Conservation (phyloP, 2,329 filamentous ascomycete species). For the Aspergillaceae sp. region DNA sequence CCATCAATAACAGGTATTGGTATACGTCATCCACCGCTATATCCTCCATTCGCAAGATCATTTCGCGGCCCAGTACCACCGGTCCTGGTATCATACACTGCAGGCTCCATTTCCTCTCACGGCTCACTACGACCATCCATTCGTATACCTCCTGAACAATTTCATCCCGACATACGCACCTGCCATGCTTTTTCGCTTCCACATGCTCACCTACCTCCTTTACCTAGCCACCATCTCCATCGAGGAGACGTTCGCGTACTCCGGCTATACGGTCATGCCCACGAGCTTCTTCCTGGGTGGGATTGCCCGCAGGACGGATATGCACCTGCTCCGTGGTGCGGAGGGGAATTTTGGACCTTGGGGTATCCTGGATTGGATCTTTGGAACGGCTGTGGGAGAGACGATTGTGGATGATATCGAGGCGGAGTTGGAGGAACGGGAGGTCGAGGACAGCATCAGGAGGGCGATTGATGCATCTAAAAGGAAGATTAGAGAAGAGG, state of each 20-base stretch:
- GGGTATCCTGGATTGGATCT: constrained; percentile 39
- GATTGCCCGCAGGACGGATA: constrained; percentile 50
- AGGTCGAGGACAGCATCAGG: constrained; percentile 24
- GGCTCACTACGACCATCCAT: constrained; percentile 54
- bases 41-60: constrained; percentile 53
- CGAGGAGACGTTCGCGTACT: constrained; percentile 53
- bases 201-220: constrained; percentile 52
- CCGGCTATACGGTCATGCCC: constrained; percentile 51
- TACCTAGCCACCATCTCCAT: constrained; percentile 48
- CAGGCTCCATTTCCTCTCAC: constrained; percentile 47
- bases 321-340: constrained; percentile 44
- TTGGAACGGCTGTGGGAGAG: constrained; percentile 33
- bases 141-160: constrained; percentile 44
- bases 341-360: constrained; percentile 39
- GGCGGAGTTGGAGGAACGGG: constrained; percentile 29
- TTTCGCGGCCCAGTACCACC: constrained; percentile 48
- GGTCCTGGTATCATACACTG: constrained; percentile 49
- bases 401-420: constrained; percentile 45
- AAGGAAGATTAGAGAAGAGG: constrained; percentile 17
- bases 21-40: constrained; percentile 65
- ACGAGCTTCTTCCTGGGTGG: constrained; percentile 50
- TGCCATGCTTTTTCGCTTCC: constrained; percentile 50
- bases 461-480: constrained; percentile 24
- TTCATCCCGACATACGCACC: constrained; percentile 52
- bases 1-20: constrained; percentile 15